phyloP scores from a whole-genome alignment of 495 filamentous ascomycete species.

The Amniculicola lignicola region DNA sequence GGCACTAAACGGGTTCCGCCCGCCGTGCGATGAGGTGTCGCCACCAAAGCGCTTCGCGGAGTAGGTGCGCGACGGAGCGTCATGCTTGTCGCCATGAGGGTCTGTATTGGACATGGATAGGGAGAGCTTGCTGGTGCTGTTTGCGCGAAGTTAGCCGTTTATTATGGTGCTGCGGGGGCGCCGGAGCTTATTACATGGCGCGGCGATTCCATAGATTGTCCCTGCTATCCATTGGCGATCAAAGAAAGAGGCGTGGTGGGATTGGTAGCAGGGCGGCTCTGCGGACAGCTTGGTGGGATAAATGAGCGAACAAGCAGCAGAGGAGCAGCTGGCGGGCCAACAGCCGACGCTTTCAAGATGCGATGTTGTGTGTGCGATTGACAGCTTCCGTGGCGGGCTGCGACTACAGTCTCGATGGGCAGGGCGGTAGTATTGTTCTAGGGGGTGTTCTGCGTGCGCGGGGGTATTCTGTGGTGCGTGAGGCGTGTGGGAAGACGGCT shows the following conservation, averaged over 20 bases:
- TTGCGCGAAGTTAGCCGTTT: constrained; percentile 7
- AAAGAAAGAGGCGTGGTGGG: not conserved
- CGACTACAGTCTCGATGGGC: too few species aligned
- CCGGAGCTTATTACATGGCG: constrained; percentile 64
- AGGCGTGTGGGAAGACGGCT: not conserved
- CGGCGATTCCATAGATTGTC: constrained; percentile 85
- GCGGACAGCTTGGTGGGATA: constrained; percentile 27
- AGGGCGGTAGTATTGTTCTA: not conserved
- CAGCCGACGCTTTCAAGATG: constrained; percentile 14
- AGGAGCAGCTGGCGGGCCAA: constrained; percentile 25
- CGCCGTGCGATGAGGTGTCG: constrained; percentile 71
- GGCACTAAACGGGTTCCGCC: constrained; percentile 79
- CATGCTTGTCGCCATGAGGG: constrained; percentile 59
- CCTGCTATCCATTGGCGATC: constrained; percentile 49
- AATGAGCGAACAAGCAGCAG: constrained; percentile 36
- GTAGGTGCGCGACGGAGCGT: constrained; percentile 61
- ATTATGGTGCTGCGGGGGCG: constrained; percentile 14
- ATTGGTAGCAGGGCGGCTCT: constrained; percentile 1
- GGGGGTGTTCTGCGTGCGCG: not conserved
- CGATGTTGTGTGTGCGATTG: not conserved
- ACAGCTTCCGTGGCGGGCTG: not conserved
- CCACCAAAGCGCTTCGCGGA: constrained; percentile 71
- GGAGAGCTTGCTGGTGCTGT: constrained; percentile 82
- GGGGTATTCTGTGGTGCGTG: not conserved
- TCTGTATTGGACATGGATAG: constrained; percentile 66